Evolutionary conservation across 2,329 filamentous ascomycete species (phyloP).

Genomic region (Thermomyces lanuginosus): DNA sequence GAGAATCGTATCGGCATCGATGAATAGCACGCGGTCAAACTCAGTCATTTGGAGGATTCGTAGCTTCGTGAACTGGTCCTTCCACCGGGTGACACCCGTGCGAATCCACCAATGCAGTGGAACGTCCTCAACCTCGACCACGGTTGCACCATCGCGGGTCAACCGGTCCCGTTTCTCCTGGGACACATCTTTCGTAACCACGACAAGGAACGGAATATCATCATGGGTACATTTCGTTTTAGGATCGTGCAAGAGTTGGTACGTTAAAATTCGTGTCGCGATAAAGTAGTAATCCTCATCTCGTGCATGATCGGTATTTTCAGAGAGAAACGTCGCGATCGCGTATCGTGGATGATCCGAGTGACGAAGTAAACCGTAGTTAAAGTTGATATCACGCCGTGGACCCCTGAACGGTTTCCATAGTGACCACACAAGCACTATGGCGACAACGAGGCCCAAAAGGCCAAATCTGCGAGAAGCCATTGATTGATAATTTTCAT

Average conservation of each 20-base stretch:
- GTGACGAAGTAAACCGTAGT: conserved; percentile 1
- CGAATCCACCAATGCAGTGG: conserved; percentile 6
- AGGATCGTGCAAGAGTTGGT: conserved; percentile 26
- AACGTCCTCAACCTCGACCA: conserved; percentile 23
- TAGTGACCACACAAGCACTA: too few relatives aligned
- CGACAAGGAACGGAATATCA: conserved; percentile 23
- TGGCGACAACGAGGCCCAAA: conserved; percentile 1
- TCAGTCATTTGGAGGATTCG: conserved; percentile 24
- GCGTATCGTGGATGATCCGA: conserved; percentile 2
- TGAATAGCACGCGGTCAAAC: conserved; percentile 27
- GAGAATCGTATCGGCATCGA: conserved; percentile 30
- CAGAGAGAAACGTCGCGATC: conserved; percentile 23
- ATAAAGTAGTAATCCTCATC: conserved; percentile 25
- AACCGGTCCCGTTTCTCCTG: conserved; percentile 18
- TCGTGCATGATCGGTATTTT: conserved; percentile 10
- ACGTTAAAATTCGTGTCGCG: conserved; percentile 23
- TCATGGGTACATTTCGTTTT: conserved; percentile 16
- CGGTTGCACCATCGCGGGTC: conserved; percentile 22
- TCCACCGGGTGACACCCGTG: conserved; percentile 24
- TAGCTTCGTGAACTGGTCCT: conserved; percentile 30
- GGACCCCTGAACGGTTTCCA: too few relatives aligned
- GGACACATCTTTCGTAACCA: conserved; percentile 19
- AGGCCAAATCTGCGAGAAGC: too few relatives aligned
- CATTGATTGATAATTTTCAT: too few relatives aligned
- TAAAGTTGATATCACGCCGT: background rate